phyloP scores from a whole-genome alignment of 768 basidiomycete genomes.

The Strobilomyces dryophilus region DNA sequence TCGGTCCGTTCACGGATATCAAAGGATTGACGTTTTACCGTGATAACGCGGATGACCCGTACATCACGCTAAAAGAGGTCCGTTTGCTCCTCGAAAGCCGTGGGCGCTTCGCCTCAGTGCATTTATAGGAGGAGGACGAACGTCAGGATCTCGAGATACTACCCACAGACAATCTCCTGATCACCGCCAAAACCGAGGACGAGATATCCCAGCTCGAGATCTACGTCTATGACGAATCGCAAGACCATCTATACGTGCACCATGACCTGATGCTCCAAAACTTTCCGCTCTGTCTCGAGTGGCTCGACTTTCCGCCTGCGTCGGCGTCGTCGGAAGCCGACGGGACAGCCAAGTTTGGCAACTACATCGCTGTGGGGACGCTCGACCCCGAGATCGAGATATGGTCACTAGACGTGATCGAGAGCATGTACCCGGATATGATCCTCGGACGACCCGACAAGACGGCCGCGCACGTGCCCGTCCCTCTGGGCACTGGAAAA shows the following conservation, averaged over 20 bases:
- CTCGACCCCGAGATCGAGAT: slow-evolving; percentile 98
- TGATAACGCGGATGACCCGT: slow-evolving; percentile 92
- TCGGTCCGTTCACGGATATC: slow-evolving; percentile 90
- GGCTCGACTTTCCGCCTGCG: slow-evolving; percentile 92
- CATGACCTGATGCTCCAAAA: slow-evolving; percentile 98
- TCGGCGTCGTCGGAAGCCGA: slow-evolving; percentile 36
- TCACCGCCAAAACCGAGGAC: slow-evolving; percentile 93
- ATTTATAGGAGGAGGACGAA: slow-evolving; percentile 49
- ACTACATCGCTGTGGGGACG: slow-evolving; percentile 94
- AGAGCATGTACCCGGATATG: slow-evolving; percentile 89
- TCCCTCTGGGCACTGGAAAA: slow-evolving; percentile 87
- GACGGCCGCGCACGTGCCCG: slow-evolving; percentile 73
- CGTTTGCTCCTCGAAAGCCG: slow-evolving; percentile 15
- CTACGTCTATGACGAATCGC: slow-evolving; percentile 90
- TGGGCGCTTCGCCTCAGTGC: neutral
- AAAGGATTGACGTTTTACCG: slow-evolving; percentile 91
- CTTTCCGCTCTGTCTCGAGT: slow-evolving; percentile 97
- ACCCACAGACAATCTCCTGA: slow-evolving; percentile 88
- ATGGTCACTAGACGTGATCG: slow-evolving; percentile 92
- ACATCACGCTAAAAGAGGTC: slow-evolving; percentile 93
- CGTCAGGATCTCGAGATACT: slow-evolving; percentile 85
- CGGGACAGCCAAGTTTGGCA: slow-evolving; percentile 51
- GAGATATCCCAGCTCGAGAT: slow-evolving; percentile 94
- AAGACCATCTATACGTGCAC: slow-evolving; percentile 92
- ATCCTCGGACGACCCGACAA: slow-evolving; percentile 89